Evolutionary conservation across 2,329 filamentous ascomycete species (phyloP).

Genomic region (Hymenoscyphus occultus): DNA sequence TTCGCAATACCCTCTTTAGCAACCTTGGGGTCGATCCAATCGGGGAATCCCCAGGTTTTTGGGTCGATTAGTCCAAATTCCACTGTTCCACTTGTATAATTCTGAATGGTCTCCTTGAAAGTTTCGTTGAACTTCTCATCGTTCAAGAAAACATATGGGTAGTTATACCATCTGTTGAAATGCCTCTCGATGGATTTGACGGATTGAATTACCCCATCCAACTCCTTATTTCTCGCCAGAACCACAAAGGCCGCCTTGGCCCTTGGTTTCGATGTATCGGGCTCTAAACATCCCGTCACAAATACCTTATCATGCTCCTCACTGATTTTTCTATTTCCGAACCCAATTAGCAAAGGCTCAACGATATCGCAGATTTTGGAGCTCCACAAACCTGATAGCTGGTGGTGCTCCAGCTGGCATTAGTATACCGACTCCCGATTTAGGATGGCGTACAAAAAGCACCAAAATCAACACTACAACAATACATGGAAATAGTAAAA

Average conservation of each 20-base stretch:
- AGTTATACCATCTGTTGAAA: constrained; percentile 98
- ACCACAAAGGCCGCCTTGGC: constrained; percentile 97
- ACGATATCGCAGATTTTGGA: not conserved
- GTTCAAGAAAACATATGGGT: constrained; percentile 97
- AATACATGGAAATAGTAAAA: constrained; percentile 87
- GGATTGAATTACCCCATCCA: constrained; percentile 93
- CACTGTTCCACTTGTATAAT: constrained; percentile 82
- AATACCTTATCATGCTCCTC: constrained; percentile 98
- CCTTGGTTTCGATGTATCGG: constrained; percentile 72
- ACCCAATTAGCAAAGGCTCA: constrained; percentile 18
- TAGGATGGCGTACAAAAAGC: constrained; percentile 84
- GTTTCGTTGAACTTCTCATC: constrained; percentile 94
- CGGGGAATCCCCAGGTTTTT: constrained; percentile 93
- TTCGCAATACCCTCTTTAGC: constrained; percentile 95
- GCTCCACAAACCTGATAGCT: constrained; percentile 69
- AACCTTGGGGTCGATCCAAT: constrained; percentile 92
- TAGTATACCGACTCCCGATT: constrained; percentile 75
- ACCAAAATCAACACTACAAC: constrained; percentile 88
- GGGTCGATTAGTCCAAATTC: constrained; percentile 93
- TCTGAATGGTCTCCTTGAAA: constrained; percentile 83
- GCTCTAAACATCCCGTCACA: constrained; percentile 80
- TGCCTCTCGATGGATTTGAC: constrained; percentile 97
- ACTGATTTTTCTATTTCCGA: constrained; percentile 74
- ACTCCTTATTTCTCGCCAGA: constrained; percentile 89
- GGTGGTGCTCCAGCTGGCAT: constrained; percentile 87